Evolutionary conservation across 1,284 basidiomycete species (phyloP).

Genomic region (Sanghuangporus sanghuang): DNA sequence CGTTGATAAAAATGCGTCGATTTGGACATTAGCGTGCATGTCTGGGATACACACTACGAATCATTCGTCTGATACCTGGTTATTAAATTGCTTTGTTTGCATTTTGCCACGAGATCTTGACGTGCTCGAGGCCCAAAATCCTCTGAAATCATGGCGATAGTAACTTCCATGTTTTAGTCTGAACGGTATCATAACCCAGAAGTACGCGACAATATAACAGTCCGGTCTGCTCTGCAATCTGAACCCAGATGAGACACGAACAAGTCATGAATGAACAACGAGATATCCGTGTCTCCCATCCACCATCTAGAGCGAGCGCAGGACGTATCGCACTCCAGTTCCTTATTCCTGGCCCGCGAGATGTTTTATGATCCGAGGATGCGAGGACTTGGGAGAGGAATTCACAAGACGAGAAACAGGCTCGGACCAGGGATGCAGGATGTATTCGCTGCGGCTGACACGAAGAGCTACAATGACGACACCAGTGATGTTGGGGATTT

Average conservation of each 20-base stretch:
- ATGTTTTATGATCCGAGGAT: background rate
- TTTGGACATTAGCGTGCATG: too few relatives aligned
- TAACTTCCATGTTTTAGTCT: too few relatives aligned
- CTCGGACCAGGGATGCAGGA: background rate
- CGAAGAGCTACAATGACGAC: background rate
- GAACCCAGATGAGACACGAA: background rate
- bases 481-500: too few relatives aligned
- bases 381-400: background rate
- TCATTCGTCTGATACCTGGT: too few relatives aligned
- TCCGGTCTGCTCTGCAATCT: background rate
- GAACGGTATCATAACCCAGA: too few relatives aligned
- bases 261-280: background rate
- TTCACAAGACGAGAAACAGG: background rate
- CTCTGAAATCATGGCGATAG: too few relatives aligned
- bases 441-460: background rate
- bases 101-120: too few relatives aligned
- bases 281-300: background rate
- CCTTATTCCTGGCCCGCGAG: background rate
- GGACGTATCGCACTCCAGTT: background rate
- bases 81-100: too few relatives aligned
- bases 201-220: too few relatives aligned
- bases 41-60: too few relatives aligned
- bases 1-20: too few relatives aligned
- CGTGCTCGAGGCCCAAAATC: too few relatives aligned
- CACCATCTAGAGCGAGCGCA: background rate